Evolutionary conservation across 2,329 filamentous ascomycete species (phyloP).

Genomic region (Didymella keratinophila): DNA sequence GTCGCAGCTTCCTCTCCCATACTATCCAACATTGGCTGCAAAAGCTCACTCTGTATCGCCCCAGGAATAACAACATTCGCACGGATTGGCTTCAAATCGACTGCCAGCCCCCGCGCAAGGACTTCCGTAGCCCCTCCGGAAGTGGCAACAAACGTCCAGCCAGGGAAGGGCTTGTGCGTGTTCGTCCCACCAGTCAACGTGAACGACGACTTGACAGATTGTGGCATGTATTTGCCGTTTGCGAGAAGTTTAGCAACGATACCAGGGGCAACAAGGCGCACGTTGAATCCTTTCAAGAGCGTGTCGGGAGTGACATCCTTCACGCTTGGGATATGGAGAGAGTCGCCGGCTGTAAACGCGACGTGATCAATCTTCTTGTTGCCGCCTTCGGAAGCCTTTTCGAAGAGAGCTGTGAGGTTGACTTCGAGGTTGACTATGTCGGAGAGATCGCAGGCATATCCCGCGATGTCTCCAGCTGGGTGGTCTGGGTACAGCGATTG

Average conservation of each 20-base stretch:
- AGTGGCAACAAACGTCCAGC: constrained; percentile 43
- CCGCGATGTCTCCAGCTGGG: constrained; percentile 28
- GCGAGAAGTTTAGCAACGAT: constrained; percentile 53
- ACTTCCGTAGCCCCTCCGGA: constrained; percentile 42
- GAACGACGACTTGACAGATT: constrained; percentile 42
- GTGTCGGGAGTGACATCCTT: constrained; percentile 34
- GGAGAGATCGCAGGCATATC: constrained; percentile 40
- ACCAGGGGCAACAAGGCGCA: constrained; percentile 48
- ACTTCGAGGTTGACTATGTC: constrained; percentile 38
- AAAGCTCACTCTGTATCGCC: constrained; percentile 52
- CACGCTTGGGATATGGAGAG: constrained; percentile 30
- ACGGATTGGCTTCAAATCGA: constrained; percentile 54
- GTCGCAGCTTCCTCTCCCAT: constrained; percentile 27
- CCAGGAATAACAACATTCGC: constrained; percentile 55
- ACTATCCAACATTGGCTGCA: constrained; percentile 35
- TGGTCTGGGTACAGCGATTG: constrained; percentile 50
- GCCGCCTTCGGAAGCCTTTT: constrained; percentile 38
- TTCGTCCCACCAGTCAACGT: constrained; percentile 54
- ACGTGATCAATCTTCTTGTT: constrained; percentile 46
- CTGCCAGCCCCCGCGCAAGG: constrained; percentile 49
- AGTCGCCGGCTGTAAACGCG: constrained; percentile 42
- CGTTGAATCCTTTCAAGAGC: constrained; percentile 32
- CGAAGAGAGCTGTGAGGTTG: constrained; percentile 38
- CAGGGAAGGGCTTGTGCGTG: constrained; percentile 44
- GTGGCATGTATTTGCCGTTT: constrained; percentile 46